These are phyloP conservation scores for Vitis riparia DNA, from an alignment of 164 flowering plant species.

Conservation along the genomic window DNA sequence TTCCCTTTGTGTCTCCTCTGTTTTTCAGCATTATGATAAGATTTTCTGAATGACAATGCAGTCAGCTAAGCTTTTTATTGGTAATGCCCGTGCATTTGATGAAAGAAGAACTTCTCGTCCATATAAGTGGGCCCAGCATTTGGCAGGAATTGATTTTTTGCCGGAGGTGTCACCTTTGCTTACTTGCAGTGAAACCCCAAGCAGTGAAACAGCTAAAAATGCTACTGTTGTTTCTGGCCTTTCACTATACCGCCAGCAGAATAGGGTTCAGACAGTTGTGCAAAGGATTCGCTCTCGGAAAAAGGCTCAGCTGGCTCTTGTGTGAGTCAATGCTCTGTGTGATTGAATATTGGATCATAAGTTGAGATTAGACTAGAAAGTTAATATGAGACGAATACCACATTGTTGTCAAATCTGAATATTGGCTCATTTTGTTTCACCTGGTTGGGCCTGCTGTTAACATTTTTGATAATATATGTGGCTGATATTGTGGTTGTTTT, in stretches of 20 bases:
- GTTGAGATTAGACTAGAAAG: conserved; percentile 7
- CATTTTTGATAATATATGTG: conserved; percentile 16
- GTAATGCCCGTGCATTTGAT: conserved; percentile 55
- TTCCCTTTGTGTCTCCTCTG: neutral
- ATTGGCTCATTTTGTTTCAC: conserved; percentile 12
- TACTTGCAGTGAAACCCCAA: conserved; percentile 36
- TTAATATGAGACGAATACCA: conserved; percentile 12
- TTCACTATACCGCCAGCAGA: conserved; percentile 81
- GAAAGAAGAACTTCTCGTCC: conserved; percentile 74
- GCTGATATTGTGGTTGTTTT: neutral
- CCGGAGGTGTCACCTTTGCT: conserved; percentile 82
- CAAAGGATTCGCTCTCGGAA: conserved; percentile 78
- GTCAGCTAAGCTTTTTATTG: conserved; percentile 75
- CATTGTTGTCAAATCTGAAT: conserved; percentile 27
- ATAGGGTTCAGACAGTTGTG: conserved; percentile 79
- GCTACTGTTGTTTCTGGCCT: conserved; percentile 67
- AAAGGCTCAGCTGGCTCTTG: conserved; percentile 91
- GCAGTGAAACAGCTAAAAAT: conserved; percentile 42
- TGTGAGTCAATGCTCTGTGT: conserved; percentile 79
- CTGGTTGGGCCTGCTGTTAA: conserved; percentile 8
- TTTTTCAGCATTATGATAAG: neutral
- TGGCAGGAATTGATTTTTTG: conserved; percentile 93
- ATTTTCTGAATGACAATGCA: conserved; percentile 36
- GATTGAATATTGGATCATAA: conserved; percentile 25
- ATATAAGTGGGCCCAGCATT: conserved; percentile 96